phyloP scores from a whole-genome alignment of 495 filamentous ascomycete species.

The Glutinoglossum americanum region DNA sequence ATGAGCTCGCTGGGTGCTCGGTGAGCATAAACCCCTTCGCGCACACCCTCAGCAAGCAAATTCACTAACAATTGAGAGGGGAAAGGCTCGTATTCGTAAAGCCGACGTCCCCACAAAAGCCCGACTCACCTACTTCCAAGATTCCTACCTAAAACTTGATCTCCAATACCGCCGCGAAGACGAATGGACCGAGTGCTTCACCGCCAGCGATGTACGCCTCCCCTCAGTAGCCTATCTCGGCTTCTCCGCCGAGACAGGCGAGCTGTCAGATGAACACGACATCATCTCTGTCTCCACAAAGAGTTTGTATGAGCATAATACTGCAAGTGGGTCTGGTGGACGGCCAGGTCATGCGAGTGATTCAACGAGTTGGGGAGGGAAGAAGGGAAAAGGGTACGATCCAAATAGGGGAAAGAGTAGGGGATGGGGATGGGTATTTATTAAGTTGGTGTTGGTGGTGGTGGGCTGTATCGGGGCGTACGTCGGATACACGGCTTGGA shows the following conservation, averaged over 20 bases:
- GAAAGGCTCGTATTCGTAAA: constrained; percentile 58
- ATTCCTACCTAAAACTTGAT: constrained; percentile 63
- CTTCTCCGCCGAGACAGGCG: constrained; percentile 88
- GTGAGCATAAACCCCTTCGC: constrained; percentile 21
- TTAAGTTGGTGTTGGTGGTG: constrained; percentile 62
- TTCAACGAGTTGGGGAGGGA: constrained; percentile 11
- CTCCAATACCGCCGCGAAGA: constrained; percentile 80
- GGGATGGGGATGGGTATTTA: constrained; percentile 82
- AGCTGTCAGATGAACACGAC: constrained; percentile 94
- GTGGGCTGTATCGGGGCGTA: constrained; percentile 50
- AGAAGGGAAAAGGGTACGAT: constrained; percentile 10
- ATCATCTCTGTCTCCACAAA: constrained; percentile 73
- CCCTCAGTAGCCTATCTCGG: constrained; percentile 86
- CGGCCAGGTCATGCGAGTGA: not conserved
- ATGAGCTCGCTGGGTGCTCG: constrained; percentile 85
- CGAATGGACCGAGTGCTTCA: constrained; percentile 82
- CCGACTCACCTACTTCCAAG: constrained; percentile 86
- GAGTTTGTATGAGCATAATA: constrained; percentile 60
- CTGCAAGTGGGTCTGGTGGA: not conserved
- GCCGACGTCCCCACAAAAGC: constrained; percentile 62
- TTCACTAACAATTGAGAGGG: not conserved
- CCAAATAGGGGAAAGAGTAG: constrained; percentile 19
- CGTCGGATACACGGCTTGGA: constrained; percentile 65
- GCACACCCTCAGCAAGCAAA: not conserved
- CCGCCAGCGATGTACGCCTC: constrained; percentile 40